Evolutionary conservation across 164 flowering plant genomes (phyloP).

Genomic region (Annona squamosa): DNA sequence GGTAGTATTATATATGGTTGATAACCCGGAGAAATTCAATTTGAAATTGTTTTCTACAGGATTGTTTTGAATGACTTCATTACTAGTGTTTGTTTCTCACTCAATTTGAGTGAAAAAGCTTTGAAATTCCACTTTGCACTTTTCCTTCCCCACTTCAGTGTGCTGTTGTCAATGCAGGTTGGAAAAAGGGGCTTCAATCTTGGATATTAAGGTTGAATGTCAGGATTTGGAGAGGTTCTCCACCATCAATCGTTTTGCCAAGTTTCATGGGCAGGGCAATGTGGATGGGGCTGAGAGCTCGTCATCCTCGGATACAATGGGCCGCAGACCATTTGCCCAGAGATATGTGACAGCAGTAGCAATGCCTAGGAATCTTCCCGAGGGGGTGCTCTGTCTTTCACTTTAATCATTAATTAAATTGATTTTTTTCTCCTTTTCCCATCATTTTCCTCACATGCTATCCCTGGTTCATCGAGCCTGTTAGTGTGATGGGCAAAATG

Average conservation of each 20-base stretch:
- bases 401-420: slow-evolving; percentile 53
- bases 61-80: too few relatives aligned
- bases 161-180: slow-evolving; percentile 39
- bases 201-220: slow-evolving; percentile 54
- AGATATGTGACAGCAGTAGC: slow-evolving; percentile 68
- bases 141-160: background rate
- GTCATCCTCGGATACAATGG: slow-evolving; percentile 29
- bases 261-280: slow-evolving; percentile 50
- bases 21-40: too few relatives aligned
- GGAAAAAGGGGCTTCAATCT: slow-evolving; percentile 45
- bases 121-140: background rate
- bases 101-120: too few relatives aligned
- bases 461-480: background rate
- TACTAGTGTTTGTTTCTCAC: too few relatives aligned
- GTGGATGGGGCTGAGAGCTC: slow-evolving; percentile 33
- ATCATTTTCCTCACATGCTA: background rate
- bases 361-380: slow-evolving; percentile 65
- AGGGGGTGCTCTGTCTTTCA: slow-evolving; percentile 72
- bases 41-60: too few relatives aligned
- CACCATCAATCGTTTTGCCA: slow-evolving; percentile 77
- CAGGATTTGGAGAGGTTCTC: slow-evolving; percentile 70
- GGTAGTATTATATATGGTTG: too few relatives aligned
- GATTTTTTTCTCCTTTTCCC: slow-evolving; percentile 18
- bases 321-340: slow-evolving; percentile 39
- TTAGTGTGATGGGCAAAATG: background rate